These are phyloP conservation scores for Hyphopichia wangnamkhiaoensis DNA, from an alignment of 1,139 yeast species.

Conservation along the genomic window DNA sequence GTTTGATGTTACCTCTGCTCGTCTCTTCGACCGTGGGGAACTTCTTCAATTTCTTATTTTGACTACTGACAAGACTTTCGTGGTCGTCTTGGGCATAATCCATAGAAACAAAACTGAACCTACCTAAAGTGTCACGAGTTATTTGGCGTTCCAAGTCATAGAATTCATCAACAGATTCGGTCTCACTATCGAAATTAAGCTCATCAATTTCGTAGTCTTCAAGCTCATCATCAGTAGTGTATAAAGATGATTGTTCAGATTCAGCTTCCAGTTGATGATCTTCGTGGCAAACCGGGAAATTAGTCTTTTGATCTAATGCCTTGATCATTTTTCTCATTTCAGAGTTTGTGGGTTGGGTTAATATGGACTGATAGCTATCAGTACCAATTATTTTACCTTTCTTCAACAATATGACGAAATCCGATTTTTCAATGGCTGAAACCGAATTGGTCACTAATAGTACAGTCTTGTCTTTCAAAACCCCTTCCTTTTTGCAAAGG, in stretches of 20 bases:
- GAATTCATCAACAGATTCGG: neutral
- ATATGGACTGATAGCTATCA: neutral
- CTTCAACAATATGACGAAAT: conserved; percentile 21
- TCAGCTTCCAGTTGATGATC: no score
- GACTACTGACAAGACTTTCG: conserved; percentile 8
- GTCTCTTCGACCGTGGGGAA: conserved; percentile 19
- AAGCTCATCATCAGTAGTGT: neutral
- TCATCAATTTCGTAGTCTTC: conserved; percentile 3
- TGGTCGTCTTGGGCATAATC: neutral
- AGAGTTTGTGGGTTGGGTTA: neutral
- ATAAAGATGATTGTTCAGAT: neutral
- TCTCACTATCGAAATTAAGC: conserved; percentile 1
- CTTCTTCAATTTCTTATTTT: conserved; percentile 12
- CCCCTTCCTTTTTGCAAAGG: conserved; percentile 19
- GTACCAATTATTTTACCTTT: conserved; percentile 12
- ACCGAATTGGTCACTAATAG: conserved; percentile 29
- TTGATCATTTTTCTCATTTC: neutral
- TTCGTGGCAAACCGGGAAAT: no score
- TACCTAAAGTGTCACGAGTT: neutral
- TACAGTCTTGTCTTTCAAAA: conserved; percentile 25
- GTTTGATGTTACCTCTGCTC: conserved; percentile 23
- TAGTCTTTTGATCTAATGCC: neutral
- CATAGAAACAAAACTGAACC: neutral
- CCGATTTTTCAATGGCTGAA: conserved; percentile 22
- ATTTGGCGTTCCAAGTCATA: neutral